Evolutionary conservation across 129 eudicot species (phyloP), one percentile per base, ranked within the genome.

Genomic region (Smallanthus sonchifolius): DNA sequence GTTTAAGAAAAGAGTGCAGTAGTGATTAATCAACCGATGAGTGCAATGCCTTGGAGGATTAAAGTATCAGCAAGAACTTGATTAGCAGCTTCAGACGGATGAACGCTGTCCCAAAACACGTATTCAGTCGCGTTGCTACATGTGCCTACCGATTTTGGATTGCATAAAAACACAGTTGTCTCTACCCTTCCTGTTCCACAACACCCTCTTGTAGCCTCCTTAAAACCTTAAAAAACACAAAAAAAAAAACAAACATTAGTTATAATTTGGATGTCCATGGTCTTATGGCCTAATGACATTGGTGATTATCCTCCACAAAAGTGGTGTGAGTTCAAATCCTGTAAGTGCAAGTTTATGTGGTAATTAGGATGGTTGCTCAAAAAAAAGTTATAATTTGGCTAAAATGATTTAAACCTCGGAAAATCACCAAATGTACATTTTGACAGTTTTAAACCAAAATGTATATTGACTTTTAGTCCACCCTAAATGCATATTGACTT

Each of bases 41-140:
- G 96, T 65, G 63, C 10, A 67, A 93, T 90, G 28, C 98, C 98
- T 67, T 87, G 84, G 15, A 80, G 20, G 82, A 92, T 59, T 75
- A 92, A 83, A 14, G 87, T 48, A 75, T 89, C 96, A 7, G 98
- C 95, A 30, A 93, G 88, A 74, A 87, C 77, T 71, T 80, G 92
- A 78, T 93, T 93, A 39, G 98, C 96, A 13, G 98, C 96, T 80
- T 87, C 82, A 52, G 96, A 90, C 0, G 96, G 98, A 81, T 93
- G 96, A n/a, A 87, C 95, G 78, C 95, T 86, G 79, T 93, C 98
- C 98, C 97, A 94, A 43, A 94, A 94, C 78, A 94, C 98, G 54
- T 67, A 94, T 78, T 88, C 79, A 24, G 83, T 83, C 3, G 98
- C 96, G 49, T 90, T 94, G 74, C 69, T 74, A 61, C 98, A 94